Base-by-base conservation (phyloP, 305 asterid species). In the Solanum hybrid region DNA sequence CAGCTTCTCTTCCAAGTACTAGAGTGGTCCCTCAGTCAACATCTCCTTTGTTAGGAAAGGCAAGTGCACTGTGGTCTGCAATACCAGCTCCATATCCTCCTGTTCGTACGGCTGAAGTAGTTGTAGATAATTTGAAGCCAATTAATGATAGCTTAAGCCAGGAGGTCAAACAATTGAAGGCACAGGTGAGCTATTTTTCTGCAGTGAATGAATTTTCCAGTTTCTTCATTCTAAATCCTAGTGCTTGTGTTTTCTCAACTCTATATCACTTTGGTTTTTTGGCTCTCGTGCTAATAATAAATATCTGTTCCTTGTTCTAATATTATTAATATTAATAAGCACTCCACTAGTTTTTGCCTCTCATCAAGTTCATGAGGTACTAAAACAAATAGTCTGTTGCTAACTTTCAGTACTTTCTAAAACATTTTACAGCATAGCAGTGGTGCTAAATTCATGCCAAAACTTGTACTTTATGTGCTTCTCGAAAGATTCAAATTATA, bases 101-200 rank as follows among this genome's bases (percentile, higher is more conserved):
- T 27, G 91, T 91, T 76, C 90, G 81, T 12, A 90, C 89, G 60
- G 89, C 92, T 27, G 97, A 93, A 91, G 93, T 90, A 35, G 91
- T 78, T 84, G 66, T 80, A 45, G 93, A 94, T 90, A 93, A 92
- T 84, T 37, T 90, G 85, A 93, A 90, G 93, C 92, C 90, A 75
- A 86, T 89, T 85, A 90, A 93, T 76, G 95, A 91, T 51, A 91
- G 89, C 85, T 88, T 93, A 88, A 86, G 85, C 89, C 91, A 91
- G 90, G 99, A 97, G 94, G 94, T 95, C 88, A 94, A 91, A 90
- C 91, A 90, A 91, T 91, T 97, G 76, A 96, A 90, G 93, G 95
- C 93, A 91, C 97, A 95, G 97, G 99, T 97, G 92, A 89, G 89
- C 87, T 91, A 51, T 90, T 69, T 90, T 75, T 40, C 13, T 85